A percentile compares a stretch with the other conserved stretches of the same genome.
These are phyloP conservation scores for Pichia exigua DNA, from an alignment of 805 yeast genomes.

Conservation along the genomic window DNA sequence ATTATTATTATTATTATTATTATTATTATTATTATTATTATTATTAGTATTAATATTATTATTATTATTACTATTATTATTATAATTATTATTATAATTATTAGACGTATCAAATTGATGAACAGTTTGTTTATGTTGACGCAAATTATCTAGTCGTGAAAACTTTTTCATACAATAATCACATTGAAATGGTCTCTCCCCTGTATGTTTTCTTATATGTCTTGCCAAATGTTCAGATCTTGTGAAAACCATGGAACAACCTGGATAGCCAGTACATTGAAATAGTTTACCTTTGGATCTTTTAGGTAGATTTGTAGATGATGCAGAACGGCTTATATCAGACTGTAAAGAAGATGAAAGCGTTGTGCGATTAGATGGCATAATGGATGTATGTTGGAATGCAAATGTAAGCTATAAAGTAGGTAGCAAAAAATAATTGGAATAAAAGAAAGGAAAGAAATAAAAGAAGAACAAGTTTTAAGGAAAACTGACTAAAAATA, in stretches of 20 bases:
- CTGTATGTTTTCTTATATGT: slow-evolving; percentile 89
- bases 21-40: not conserved
- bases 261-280: slow-evolving; percentile 80
- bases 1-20: not conserved
- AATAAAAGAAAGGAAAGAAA: not conserved
- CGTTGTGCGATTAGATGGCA: not conserved
- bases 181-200: slow-evolving; percentile 88
- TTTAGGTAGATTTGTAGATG: not conserved
- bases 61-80: not conserved
- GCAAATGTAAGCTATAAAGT: not conserved
- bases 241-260: slow-evolving; percentile 82
- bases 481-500: not conserved
- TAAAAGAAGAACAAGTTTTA: not conserved
- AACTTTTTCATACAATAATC: slow-evolving; percentile 73
- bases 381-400: not conserved
- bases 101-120: slow-evolving; percentile 43
- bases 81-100: not conserved
- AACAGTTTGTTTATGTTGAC: slow-evolving; percentile 88
- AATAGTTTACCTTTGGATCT: slow-evolving; percentile 59
- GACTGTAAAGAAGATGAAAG: not conserved
- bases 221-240: slow-evolving; percentile 89
- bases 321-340: not conserved
- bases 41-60: not conserved
- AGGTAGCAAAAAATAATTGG: not conserved
- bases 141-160: slow-evolving; percentile 75